Conservation (phyloP, 441 rosid species). For the Brassica balearica region DNA sequence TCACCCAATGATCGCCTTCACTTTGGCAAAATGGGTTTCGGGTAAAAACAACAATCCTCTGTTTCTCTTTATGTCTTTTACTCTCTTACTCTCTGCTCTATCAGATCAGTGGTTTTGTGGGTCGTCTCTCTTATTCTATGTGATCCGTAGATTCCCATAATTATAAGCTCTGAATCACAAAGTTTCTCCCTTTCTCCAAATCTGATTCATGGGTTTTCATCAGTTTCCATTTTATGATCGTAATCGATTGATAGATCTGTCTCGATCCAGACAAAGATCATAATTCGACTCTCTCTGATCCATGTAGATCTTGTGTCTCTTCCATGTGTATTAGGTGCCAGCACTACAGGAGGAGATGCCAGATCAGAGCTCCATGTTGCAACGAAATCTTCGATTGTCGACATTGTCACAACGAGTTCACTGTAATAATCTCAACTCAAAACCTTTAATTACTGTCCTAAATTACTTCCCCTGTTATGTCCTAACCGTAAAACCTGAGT, state of each 20-base stretch:
- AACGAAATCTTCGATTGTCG: conserved; percentile 92
- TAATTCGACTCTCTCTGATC: conserved; percentile 14
- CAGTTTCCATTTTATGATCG: background rate
- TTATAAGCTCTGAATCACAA: background rate
- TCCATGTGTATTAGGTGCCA: conserved; percentile 60
- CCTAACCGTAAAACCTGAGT: conserved; percentile 17
- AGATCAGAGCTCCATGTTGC: conserved; percentile 94
- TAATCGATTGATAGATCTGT: conserved; percentile 31
- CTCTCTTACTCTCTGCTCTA: background rate
- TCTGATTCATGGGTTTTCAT: background rate
- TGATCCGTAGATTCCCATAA: conserved; percentile 27
- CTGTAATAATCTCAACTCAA: conserved; percentile 49
- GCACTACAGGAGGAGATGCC: conserved; percentile 95
- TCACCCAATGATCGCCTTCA: conserved; percentile 73
- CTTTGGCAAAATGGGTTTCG: conserved; percentile 95
- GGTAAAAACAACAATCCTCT: conserved; percentile 49
- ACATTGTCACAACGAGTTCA: conserved; percentile 92
- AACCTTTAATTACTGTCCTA: background rate
- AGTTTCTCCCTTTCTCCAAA: background rate
- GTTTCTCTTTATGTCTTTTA: background rate
- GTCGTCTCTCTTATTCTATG: background rate
- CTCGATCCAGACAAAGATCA: background rate
- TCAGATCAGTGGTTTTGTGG: conserved; percentile 22
- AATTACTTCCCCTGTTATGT: background rate
- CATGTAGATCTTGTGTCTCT: background rate